Evolutionary conservation across 441 rosid genomes (phyloP), one percentile per base, ranked within the genome.

Genomic region (Macaranga tanarius): DNA sequence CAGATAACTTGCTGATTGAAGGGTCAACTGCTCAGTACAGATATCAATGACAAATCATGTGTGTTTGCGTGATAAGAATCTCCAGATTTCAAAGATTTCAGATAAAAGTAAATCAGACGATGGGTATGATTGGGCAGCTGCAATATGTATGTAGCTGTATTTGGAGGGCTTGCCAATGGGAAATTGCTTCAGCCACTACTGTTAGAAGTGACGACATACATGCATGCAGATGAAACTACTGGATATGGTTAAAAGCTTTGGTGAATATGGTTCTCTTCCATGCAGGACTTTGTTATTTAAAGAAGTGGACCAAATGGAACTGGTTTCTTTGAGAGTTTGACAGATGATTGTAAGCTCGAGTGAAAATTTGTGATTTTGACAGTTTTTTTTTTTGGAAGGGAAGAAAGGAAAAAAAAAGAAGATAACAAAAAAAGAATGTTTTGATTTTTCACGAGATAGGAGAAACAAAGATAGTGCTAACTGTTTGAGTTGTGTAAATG

Each of bases 11-110:
- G 51, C 73, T 76, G 61, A 62, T 75, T 1, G 86, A 65, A 71
- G 58, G 81, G 75, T 63, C 80, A 71, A 70, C 75, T 44, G 76
- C 75, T 80, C 80, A 76, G 69, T 77, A 87, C 74, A 80, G 81
- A 75, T 84, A 78, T 72, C 64, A n/a, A 57, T 69, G 55, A 51
- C 51, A 23, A 34, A 48, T 57, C 20, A 23, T 28, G 56, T 56
- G 31, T 16, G 56, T 58, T 67, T 67, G 45, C 51, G 10, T 25
- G n/a, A 47, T 38, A 47, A 44, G 62, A 65, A 55, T 34, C 55
- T 52, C 62, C 28, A 20, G 52, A 47, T 62, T 20, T 40, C n/a
- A n/a, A n/a, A n/a, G n/a, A n/a, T n/a, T n/a, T n/a, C n/a, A n/a
- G n/a, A n/a, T n/a, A n/a, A n/a, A n/a, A 38, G 48, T 16, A 23